Evolutionary conservation across 2,329 filamentous ascomycete genomes (phyloP), one percentile per base, ranked within the genome.

Genomic region (Albifimbria verrucaria): DNA sequence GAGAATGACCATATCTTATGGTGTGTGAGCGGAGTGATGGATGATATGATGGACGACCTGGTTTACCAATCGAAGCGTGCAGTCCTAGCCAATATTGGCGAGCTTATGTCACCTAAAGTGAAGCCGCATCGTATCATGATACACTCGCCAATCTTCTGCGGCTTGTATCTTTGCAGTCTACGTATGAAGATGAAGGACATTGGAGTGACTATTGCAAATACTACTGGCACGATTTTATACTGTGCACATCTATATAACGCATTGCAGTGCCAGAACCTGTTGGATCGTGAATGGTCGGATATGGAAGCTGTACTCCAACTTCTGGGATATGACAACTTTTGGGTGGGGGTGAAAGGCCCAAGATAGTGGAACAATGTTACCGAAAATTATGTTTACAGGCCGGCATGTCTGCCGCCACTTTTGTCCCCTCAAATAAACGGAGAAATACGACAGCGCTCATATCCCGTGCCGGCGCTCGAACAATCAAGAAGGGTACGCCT

Each of bases 231-330:
- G 0, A 62, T 77, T 11, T 56, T 67, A 11, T 71, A 65, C 45
- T 56, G 65, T 0, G 56, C 55, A 1, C 76, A 80, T 46, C 57
- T 79, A 1, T 77, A 77, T 61, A 72, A 75, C 48, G 73, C 74
- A 1, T 49, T 72, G 2, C 43, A 48, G 2, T 50, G 62, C 12
- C 67, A 73, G 49, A 61, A 62, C 2, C 49, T 70, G 2, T 22
- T 72, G 1, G 7, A 42, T 0, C 3, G 49, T 1, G 6, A 15
- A 3, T 78, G 76, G 75, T 47, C 50, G 1, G 75, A 78, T 55
- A 73, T 79, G 68, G 68, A 75, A 1, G 9, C 72, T 5, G 39
- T 66, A 1, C 50, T 64, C 1, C 21, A 23, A 1, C n/a, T 69
- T 1, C 62, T 76, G 10, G 64, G 64, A 3, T 22, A 55, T 0